Base-by-base conservation (phyloP, 441 rosid species). In the Eugenia klotzschiana region DNA sequence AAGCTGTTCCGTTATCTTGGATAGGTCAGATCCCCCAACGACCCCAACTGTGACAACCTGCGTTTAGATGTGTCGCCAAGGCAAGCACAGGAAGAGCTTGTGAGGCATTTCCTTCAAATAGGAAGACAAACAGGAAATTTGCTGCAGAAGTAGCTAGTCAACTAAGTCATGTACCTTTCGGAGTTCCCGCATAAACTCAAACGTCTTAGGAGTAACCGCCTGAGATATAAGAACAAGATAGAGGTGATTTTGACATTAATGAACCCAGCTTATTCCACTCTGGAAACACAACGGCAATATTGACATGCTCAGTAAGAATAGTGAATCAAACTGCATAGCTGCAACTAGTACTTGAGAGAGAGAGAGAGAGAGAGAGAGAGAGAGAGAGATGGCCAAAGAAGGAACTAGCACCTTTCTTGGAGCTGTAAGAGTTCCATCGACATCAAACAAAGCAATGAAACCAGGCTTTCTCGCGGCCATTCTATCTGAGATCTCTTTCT, bases 21-120 rank as follows among this genome's bases (percentile, higher is more conserved):
- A 84, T 60, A 97, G 92, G 83, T 97, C 98, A 56, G 99, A 97
- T 90, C 99, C 99, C 87, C 99, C 99, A 20, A 95, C 98, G 52
- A 97, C 96, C 33, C 98, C 99, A 40, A 97, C 92, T 40, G 95
- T 89, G 82, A 94, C 93, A 81, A 94, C 94, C 99, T 95, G 81
- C 57, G 89, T 77, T 83, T 79, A 41, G 79, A 51, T 80, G 73
- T 46, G 15, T 57, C 3, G n/a, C 43, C 0, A 79, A 25, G 41
- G 49, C 81, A 79, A 26, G n/a, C 55, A 37, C 58, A 79, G 4
- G 22, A 64, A 51, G 56, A 79, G 29, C 55, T 79, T 27, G 41
- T 27, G 0, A 79, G 41, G 56, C 25, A 79, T 51, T 79, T 51
- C 25, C 57, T 64, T 64, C 15, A 33, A 64, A 46, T 64, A 33